Percentiles rank a stretch among this genome's conserved stretches.
Conservation (phyloP, 2,329 filamentous ascomycete genomes). For the Sarocladium oryzae region DNA sequence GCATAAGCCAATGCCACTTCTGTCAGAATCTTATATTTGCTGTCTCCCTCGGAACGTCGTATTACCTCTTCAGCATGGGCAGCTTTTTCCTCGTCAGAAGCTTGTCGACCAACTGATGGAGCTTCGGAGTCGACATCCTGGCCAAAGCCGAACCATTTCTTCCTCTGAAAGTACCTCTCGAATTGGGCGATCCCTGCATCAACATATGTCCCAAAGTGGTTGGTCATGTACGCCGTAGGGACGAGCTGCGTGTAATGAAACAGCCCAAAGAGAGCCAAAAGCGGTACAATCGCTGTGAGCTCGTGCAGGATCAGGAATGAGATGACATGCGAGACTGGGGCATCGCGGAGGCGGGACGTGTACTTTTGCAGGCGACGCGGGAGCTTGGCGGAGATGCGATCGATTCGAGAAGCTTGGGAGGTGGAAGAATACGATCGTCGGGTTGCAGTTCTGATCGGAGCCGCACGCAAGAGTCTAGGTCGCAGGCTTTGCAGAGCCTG, state of each 20-base stretch:
- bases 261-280: constrained; percentile 64
- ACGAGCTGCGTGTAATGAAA: constrained; percentile 79
- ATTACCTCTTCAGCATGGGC: constrained; percentile 22
- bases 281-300: constrained; percentile 75
- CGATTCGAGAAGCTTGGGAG: constrained; percentile 29
- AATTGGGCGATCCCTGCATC: constrained; percentile 65
- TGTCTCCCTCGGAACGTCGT: constrained; percentile 32
- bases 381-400: constrained; percentile 45
- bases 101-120: constrained; percentile 11
- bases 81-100: constrained; percentile 2
- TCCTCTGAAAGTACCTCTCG: constrained; percentile 68
- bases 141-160: constrained; percentile 71
- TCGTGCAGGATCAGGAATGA: constrained; percentile 91
- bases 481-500: not conserved
- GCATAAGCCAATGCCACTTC: constrained; percentile 85
- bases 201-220: constrained; percentile 43
- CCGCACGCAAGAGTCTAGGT: not conserved
- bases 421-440: not conserved
- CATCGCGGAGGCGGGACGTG: constrained; percentile 62
- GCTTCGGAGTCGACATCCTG: constrained; percentile 22
- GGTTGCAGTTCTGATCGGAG: too few relatives aligned
- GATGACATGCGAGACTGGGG: constrained; percentile 74
- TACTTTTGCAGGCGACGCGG: constrained; percentile 64
- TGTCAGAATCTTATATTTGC: constrained; percentile 50
- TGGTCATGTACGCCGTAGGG: constrained; percentile 49